Evolutionary conservation across 345 rosid genomes (phyloP).

Genomic region (Eucalyptus regnans): DNA sequence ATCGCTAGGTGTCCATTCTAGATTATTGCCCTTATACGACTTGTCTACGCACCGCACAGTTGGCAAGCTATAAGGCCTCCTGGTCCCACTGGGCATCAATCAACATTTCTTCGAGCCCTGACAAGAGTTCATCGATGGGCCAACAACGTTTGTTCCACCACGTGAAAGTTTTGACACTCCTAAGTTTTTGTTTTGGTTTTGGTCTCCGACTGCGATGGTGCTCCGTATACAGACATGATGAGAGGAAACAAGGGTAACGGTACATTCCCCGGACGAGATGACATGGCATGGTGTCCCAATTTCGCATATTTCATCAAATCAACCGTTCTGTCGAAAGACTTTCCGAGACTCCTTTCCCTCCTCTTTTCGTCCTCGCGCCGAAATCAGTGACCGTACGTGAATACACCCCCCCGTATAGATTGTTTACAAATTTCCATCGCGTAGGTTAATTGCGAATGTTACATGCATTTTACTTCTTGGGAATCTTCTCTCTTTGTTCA

Average conservation of each 20-base stretch:
- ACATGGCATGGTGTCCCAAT: background rate
- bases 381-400: too few species aligned
- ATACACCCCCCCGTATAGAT: too few species aligned
- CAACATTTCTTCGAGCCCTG: background rate
- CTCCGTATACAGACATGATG: background rate
- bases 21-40: background rate
- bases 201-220: background rate
- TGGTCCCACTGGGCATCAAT: background rate
- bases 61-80: background rate
- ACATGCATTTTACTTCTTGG: background rate
- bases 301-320: background rate
- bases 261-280: background rate
- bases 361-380: too few species aligned
- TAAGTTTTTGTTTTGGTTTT: background rate
- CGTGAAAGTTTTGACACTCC: background rate
- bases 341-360: background rate
- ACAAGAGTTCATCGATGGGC: background rate
- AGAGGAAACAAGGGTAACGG: background rate
- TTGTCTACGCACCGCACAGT: background rate
- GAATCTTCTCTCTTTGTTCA: background rate
- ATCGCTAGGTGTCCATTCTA: background rate
- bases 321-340: background rate
- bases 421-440: background rate
- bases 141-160: background rate
- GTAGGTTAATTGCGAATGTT: background rate